Conservation (phyloP, 2,329 filamentous ascomycete genomes). For the Microcyclospora tardicrescens region DNA sequence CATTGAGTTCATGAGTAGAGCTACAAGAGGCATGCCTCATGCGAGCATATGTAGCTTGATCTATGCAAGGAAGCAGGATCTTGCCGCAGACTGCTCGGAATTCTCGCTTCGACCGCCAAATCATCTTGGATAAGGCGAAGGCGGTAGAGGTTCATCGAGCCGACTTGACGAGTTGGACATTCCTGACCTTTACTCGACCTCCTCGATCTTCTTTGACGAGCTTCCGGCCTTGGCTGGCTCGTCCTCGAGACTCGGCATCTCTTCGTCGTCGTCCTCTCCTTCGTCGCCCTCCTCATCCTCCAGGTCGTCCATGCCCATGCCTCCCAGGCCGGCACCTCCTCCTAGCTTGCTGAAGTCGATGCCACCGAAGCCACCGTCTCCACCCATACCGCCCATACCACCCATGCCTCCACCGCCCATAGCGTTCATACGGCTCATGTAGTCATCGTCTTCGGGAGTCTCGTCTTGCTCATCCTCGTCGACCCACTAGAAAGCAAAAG, state of each 20-base stretch:
- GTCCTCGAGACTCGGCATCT: constrained; percentile 69
- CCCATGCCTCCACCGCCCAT: constrained; percentile 42
- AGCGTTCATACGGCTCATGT: constrained; percentile 37
- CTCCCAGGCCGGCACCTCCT: constrained; percentile 47
- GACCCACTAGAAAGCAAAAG: constrained; percentile 52
- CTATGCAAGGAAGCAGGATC: too few species aligned
- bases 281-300: constrained; percentile 49
- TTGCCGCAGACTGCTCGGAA: too few species aligned
- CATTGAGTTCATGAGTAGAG: too few species aligned
- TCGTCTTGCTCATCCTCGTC: constrained; percentile 98
- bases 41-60: too few species aligned
- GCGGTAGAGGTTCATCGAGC: too few species aligned
- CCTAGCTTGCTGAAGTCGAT: constrained; percentile 33
- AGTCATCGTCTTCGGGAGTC: constrained; percentile 63
- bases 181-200: constrained; percentile 25
- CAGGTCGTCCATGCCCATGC: constrained; percentile 28
- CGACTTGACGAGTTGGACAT: neutral
- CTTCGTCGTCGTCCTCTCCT: constrained; percentile 52
- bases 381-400: constrained; percentile 31
- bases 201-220: constrained; percentile 31
- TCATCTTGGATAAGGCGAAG: too few species aligned
- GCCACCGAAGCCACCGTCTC: constrained; percentile 34
- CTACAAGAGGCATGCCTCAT: too few species aligned
- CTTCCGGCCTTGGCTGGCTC: constrained; percentile 31
- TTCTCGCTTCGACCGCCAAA: too few species aligned